Conservation (phyloP, 306 rosid genomes). For the Echinosophora koreensis region DNA sequence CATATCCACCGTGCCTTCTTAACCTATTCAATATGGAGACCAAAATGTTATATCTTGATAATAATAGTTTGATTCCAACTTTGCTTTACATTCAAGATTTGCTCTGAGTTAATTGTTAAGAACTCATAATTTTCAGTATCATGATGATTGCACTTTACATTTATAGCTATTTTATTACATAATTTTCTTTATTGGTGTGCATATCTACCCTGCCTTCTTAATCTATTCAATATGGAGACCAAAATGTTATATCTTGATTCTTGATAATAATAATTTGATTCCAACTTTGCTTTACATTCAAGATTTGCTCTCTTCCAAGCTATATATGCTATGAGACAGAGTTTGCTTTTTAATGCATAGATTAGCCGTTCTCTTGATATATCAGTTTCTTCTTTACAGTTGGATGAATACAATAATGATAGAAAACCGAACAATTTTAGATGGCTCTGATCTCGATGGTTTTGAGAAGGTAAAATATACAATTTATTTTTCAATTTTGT, state of each 20-base stretch:
- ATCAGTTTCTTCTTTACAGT: conserved; percentile 57
- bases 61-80: neutral
- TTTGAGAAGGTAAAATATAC: conserved; percentile 76
- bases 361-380: conserved; percentile 37
- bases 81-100: conserved; percentile 17
- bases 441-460: conserved; percentile 79
- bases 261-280: neutral
- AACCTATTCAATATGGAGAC: neutral
- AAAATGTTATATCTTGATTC: conserved; percentile 14
- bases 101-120: conserved; percentile 30
- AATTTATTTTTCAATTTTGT: conserved; percentile 18
- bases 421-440: conserved; percentile 68
- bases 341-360: conserved; percentile 14
- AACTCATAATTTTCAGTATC: conserved; percentile 20
- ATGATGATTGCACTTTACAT: neutral
- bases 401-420: conserved; percentile 87
- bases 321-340: conserved; percentile 8
- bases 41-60: conserved; percentile 22
- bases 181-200: neutral
- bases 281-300: conserved; percentile 9
- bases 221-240: conserved; percentile 1
- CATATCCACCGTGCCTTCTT: conserved; percentile 5
- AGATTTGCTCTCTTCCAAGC: conserved; percentile 23
- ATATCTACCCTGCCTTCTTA: conserved; percentile 11
- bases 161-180: neutral